Evolutionary conservation across 1,284 basidiomycete genomes (phyloP), one percentile per base, ranked within the genome.

Genomic region (Rhodotorula sp.): DNA sequence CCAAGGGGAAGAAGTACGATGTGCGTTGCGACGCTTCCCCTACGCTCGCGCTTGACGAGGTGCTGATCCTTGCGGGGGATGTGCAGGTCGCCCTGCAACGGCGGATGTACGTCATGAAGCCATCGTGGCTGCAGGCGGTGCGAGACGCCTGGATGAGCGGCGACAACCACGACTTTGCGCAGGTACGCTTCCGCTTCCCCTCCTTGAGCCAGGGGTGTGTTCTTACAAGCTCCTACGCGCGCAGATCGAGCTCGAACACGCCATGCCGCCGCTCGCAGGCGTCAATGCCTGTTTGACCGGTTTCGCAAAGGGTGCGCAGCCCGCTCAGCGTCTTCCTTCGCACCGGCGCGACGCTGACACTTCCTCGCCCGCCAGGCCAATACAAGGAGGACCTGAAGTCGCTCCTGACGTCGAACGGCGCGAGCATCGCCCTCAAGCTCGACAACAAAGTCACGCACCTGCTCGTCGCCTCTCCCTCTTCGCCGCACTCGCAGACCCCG

Each of bases 1-100:
- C 89, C 72, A 90, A 89, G 12, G 88, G 90, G 36, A 85, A 88
- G n/a, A 94, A 94, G 80, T 93, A 93, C 79, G 83, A 80, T 79
- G 90, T 87, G 54, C 62, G 85, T 27, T 51, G 39, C n/a, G n/a
- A 39, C n/a, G 58, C 66, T n/a, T 44, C 41, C 39, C 34, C n/a
- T 32, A 34, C 29, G 8, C 17, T 66, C 6, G 32, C 27, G 15
- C 32, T 9, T 21, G 15, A 7, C 0, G n/a, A 2, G 4, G 6
- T 32, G 36, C 58, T 54, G 34, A 55, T 29, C 13, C 22, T 7
- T 56, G 25, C 21, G 10, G 21, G 1, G 29, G 32, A 19, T 21
- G 9, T 10, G 1, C 77, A 91, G 88, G 91, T 89, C 75, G 91
- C 91, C 0, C 79, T 93, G 56, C 85, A 89, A 76, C 86, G 87